Base-by-base conservation (phyloP, 2,329 filamentous ascomycete genomes). In the Emergomyces orientalis region DNA sequence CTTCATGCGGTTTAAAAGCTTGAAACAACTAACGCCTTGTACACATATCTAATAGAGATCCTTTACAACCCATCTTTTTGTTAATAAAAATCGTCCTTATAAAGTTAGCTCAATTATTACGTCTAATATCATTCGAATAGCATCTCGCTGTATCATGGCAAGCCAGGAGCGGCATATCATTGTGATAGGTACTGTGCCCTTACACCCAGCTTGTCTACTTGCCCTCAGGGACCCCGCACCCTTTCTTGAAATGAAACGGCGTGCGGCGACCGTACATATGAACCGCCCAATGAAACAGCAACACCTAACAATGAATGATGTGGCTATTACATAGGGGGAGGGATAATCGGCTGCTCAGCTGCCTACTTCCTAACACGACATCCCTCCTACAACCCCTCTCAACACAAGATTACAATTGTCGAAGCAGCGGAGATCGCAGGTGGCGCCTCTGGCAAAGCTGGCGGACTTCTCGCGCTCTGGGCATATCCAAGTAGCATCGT, bases 401-500 rank as follows among this genome's bases (percentile, higher is more conserved):
- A 84, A 61, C 90, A 96, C 74, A 87, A 81, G 61, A 88, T 97
- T 70, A 96, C 89, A 1, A 81, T 99, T 37, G 82, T 97, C 62
- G 94, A 99, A 79, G 91, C 94, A 0, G 86, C 86, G 2, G 82
- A 86, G 54, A 87, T 97, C 67, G 94, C 94, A 7, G 86, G 90
- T n/a, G 93, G 90, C 30, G 93, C 94, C 45, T 96, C 91, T 9
- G 94, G 94, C 49, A 97, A 97, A 77, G 93, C 94, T 0, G 94
- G 94, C 19, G 94, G 94, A 0, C 81, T 99, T 4, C 82, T 99
- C 27, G 94, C 88, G 0, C 80, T 92, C 19, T 97, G 93, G 91
- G 94, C 93, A 0, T 97, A 96, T 71, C 94, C 94, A 0, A 81
- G 80, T 63, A 88, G 84, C 69, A 85, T 97, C 47, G 93, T 97